phyloP scores from a whole-genome alignment of 2,329 filamentous ascomycete species.

The Mycosphaerella arachidis region DNA sequence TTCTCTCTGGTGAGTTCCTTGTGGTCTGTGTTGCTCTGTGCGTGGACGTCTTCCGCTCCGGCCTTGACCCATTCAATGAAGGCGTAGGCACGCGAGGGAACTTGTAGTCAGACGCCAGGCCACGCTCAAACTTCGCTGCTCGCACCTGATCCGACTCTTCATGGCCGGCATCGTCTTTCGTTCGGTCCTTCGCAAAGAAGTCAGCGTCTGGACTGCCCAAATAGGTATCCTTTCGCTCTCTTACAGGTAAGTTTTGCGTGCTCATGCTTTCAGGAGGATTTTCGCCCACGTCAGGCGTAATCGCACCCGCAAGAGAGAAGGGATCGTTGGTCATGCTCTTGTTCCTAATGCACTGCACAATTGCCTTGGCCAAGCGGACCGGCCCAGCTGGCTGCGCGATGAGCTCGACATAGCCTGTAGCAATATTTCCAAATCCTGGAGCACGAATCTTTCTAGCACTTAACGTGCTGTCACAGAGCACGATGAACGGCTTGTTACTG shows the following conservation, averaged over 20 bases:
- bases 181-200: not conserved
- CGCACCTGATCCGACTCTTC: constrained; percentile 1
- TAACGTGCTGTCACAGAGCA: constrained; percentile 25
- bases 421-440: constrained; percentile 17
- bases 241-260: not conserved
- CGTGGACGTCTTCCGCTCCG: constrained; percentile 7
- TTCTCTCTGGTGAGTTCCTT: constrained; percentile 7
- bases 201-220: not conserved
- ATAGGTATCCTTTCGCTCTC: not conserved
- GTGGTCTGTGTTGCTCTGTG: constrained; percentile 6
- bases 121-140: constrained; percentile 10
- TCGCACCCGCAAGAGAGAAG: constrained; percentile 9
- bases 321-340: constrained; percentile 4
- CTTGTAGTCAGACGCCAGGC: constrained; percentile 17
- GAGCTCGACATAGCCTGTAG: constrained; percentile 21
- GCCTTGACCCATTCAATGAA: constrained; percentile 17
- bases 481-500: constrained; percentile 23
- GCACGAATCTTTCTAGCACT: constrained; percentile 21
- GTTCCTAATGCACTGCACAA: constrained; percentile 18
- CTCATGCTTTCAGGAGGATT: not conserved
- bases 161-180: not conserved
- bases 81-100: constrained; percentile 19
- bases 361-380: constrained; percentile 21
- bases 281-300: constrained; percentile 10
- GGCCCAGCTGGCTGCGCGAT: constrained; percentile 26